These are phyloP conservation scores for Trichoderma guizhouense DNA, from an alignment of 2,329 filamentous ascomycete genomes.

Conservation along the genomic window DNA sequence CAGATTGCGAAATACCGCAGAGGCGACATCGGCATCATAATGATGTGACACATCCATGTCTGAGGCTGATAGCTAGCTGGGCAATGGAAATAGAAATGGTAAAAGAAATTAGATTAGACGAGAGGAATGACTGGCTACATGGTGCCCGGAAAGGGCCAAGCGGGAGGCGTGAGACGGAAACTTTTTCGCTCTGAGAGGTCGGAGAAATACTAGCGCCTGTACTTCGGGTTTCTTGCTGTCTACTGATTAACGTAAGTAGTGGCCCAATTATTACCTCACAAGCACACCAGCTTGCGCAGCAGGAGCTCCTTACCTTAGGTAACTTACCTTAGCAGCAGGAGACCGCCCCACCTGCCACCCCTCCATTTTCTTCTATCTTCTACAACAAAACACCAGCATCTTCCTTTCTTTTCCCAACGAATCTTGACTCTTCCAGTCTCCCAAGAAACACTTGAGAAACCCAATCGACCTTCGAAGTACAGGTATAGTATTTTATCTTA, in stretches of 20 bases:
- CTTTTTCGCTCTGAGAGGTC: background rate
- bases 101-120: constrained; percentile 8
- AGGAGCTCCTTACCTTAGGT: constrained; percentile 10
- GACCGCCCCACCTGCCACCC: constrained; percentile 16
- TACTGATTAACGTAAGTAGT: constrained; percentile 14
- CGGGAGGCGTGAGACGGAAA: background rate
- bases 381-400: constrained; percentile 13
- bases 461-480: constrained; percentile 11
- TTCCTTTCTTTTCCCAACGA: constrained; percentile 1
- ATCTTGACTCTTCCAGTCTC: constrained; percentile 1
- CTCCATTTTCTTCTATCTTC: constrained; percentile 17
- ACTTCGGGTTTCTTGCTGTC: constrained; percentile 7
- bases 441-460: constrained; percentile 9
- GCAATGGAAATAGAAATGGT: background rate
- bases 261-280: constrained; percentile 14
- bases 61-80: background rate
- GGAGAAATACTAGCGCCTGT: constrained; percentile 12
- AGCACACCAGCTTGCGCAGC: constrained; percentile 4
- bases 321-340: constrained; percentile 2
- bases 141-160: constrained; percentile 11
- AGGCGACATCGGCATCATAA: constrained; percentile 26
- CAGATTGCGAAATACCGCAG: constrained; percentile 65
- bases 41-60: constrained; percentile 12
- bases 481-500: background rate
- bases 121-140: background rate